Evolutionary conservation across 2,329 filamentous ascomycete species (phyloP), one percentile per base, ranked within the genome.

Genomic region (Bertia moriformis): DNA sequence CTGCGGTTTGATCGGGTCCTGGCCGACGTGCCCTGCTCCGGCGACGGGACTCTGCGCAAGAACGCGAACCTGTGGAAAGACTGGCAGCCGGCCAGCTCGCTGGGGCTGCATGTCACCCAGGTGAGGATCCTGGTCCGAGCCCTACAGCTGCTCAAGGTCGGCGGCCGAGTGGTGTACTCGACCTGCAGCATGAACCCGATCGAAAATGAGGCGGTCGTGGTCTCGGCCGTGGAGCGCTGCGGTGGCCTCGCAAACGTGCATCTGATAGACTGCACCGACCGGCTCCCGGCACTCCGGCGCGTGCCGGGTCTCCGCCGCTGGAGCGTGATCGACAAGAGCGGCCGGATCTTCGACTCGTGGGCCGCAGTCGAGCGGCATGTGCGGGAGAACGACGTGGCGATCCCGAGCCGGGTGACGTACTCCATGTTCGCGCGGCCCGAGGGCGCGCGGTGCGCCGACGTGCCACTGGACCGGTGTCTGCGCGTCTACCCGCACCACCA

Each of bases 171-270:
- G 19, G 89, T 98, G 39, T 98, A 96, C 64, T 96, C 89, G 3
- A 98, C 91, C 15, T 98, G 91, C 69, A 95, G 87, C 59, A 86
- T 98, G 83, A 98, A 98, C 61, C 91, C 91, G 0, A 77, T 96
- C 19, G 91, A 98, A 65, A 94, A 98, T 52, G 91, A 98, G 61
- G 81, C 91, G 4, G 87, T 96, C 14, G 68, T 98, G 43, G 78
- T 83, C 1, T 81, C 82, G 18, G 91, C 91, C 10, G 88, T 98
- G 48, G 82, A 86, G 49, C 74, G 88, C 41, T 96, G 88, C 51
- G 91, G 91, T 44, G 91, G 91, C 3, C 61, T 74, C 3, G 68
- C 71, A 13, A 91, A 88, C 53, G 82, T 98, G 38, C 73, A 81
- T 46, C 78, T 98, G 35, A 59, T 95, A 40, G 86, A 95, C 57